These are phyloP conservation scores for Ulota crispa DNA, from an alignment of 225 moss, liverwort and hornwort genomes.

Conservation along the genomic window DNA sequence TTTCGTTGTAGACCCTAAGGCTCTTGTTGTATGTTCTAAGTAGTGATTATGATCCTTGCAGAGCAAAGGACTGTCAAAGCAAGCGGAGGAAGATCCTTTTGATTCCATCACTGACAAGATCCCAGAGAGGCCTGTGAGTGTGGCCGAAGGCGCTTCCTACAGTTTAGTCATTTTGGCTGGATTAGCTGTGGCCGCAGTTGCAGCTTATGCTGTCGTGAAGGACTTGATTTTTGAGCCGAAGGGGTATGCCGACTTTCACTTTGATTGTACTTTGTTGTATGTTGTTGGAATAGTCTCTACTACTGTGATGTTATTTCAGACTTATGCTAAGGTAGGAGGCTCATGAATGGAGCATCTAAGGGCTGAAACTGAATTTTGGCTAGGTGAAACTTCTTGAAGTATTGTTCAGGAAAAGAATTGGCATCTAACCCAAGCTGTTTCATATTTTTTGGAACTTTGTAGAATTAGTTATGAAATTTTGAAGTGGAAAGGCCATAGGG, in stretches of 20 bases:
- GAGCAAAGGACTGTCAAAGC: constrained; percentile 49
- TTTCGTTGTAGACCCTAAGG: not conserved
- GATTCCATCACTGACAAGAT: constrained; percentile 96
- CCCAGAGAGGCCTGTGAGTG: constrained; percentile 88
- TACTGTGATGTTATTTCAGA: not conserved
- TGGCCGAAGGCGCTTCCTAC: constrained; percentile 96
- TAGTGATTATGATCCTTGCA: constrained; percentile 22
- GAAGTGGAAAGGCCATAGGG: too few species aligned
- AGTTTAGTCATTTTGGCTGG: constrained; percentile 83
- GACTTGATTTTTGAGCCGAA: constrained; percentile 90
- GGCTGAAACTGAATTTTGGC: too few species aligned
- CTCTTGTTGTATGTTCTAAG: not conserved
- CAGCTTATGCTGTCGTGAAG: constrained; percentile 93
- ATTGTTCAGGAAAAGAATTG: too few species aligned
- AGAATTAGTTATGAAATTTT: too few species aligned
- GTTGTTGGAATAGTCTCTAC: not conserved
- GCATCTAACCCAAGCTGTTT: too few species aligned
- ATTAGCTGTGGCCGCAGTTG: constrained; percentile 82
- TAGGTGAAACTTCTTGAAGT: too few species aligned
- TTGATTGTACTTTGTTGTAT: not conserved
- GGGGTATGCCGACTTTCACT: constrained; percentile 55
- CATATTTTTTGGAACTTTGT: too few species aligned
- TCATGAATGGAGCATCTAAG: too few species aligned
- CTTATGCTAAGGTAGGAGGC: not conserved
- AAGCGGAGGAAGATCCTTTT: constrained; percentile 82